These are phyloP conservation scores for Fusarium pseudonygamai DNA, from an alignment of 2,329 filamentous ascomycete genomes.

Conservation along the genomic window DNA sequence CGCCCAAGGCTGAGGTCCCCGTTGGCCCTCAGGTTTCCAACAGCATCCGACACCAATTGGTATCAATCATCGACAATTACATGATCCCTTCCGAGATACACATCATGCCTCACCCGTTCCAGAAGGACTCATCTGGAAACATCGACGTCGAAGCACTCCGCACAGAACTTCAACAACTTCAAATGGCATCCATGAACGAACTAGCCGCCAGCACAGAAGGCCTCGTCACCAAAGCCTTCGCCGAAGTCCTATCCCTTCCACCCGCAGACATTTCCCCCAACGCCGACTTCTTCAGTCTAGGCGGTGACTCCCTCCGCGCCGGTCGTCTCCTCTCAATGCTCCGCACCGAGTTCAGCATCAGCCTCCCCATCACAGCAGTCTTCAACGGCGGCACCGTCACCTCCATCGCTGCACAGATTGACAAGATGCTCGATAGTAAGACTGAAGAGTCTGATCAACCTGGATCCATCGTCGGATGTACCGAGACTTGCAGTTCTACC, in stretches of 20 bases:
- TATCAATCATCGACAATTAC: neutral
- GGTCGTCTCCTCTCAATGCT: neutral
- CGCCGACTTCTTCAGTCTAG: neutral
- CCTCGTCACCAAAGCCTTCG: neutral
- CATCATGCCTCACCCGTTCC: neutral
- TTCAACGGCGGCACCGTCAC: neutral
- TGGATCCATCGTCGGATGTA: neutral
- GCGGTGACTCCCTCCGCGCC: neutral
- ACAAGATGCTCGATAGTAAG: neutral
- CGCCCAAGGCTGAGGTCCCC: neutral
- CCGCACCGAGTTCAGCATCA: neutral
- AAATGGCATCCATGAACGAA: neutral
- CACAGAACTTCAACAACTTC: neutral
- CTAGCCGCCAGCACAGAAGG: neutral
- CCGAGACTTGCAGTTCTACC: neutral
- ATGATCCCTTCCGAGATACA: neutral
- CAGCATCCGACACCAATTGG: neutral
- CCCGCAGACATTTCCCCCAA: neutral
- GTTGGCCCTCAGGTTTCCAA: too few relatives aligned
- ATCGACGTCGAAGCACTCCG: neutral
- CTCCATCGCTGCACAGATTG: neutral
- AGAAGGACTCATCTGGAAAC: rapidly evolving
- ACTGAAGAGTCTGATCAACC: neutral
- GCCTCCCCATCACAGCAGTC: neutral
- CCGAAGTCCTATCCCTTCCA: neutral